Base-by-base conservation (phyloP, 2,329 filamentous ascomycete species). In the Cladosporium sp. region DNA sequence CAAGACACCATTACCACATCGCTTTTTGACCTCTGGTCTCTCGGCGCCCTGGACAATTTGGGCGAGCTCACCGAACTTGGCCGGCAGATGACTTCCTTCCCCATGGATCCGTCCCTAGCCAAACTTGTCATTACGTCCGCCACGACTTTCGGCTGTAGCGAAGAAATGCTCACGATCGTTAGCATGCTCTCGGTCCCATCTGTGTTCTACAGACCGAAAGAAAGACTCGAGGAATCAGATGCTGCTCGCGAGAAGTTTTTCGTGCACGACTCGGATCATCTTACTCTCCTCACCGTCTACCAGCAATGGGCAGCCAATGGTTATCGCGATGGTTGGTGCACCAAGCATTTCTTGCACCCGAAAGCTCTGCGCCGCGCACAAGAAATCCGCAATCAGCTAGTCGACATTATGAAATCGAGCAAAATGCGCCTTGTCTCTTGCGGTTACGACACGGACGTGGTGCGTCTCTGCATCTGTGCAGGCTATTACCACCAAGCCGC, bases 401-500 rank as follows among this genome's bases (percentile, higher is more conserved):
- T 85, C 53, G 93, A 97, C 65, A 97, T 98, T 64, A 93, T 97
- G 84, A 84, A 84, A 58, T 85, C 88, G 74, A 90, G 95, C 67
- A 91, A 93, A 67, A 93, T 98, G 90, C 69, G 79, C 46, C 79
- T 97, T 60, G 74, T 83, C 38, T 91, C 86, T 68, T 96, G 91
- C 63, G 93, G 93, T 27, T 97, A 92, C 38, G 94, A 98, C 71
- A 96, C 93, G 87, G 94, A 98, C 67, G 75, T 94, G 8, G 89
- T 97, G 50, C 84, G 93, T 55, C 92, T 93, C 69, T 97, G 92
- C 67, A 95, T 98, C 64, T 98, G 94, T 74, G 90, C 88, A 0
- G 93, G 93, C 11, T 98, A 95, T 74, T 98, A 97, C 71, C 92
- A 97, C 64, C 93, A 98, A 72, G 93, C 93, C 5, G 93, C 93